Base-by-base conservation (phyloP, 1,284 basidiomycete species). In the Ceratobasidium sp. region DNA sequence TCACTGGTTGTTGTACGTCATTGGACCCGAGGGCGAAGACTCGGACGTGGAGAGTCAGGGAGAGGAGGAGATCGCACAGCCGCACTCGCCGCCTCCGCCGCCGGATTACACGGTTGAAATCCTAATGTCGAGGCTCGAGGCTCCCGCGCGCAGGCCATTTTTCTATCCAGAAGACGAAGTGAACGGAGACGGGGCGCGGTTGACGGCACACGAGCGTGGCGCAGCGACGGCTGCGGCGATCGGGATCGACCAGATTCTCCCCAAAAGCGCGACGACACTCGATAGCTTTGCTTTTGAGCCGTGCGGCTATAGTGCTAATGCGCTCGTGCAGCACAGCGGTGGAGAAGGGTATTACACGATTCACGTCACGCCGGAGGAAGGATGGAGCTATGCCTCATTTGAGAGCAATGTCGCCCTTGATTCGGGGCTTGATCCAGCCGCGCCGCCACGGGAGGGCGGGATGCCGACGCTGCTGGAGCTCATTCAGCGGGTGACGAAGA, bases 1-100 rank as follows among this genome's bases (percentile, higher is more conserved):
- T 84, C 97, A 99, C 85, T 99, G 98, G 98, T 84, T 99, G 51
- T 90, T 99, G 54, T 99, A 99, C 85, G 88, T 98, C 78, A 96
- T 94, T 9, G 86, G 86, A 1, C 92, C 93, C 17, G 82, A 82
- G 24, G 76, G 76, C 24, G 78, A 77, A 53, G 78, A 80, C 3
- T 76, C 77, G 59, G 76, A 69, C 53, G 59, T 24, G 7, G 60
- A 64, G 15, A 63, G 64, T 44, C 41, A 22, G 41, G 59, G 36
- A 11, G 67, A 76, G 48, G 47, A 65, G 22, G 51, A 36, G 11
- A 3, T 50, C 7, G 64, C 80, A 75, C 75, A 83, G 79, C 76
- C 80, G n/a, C n/a, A n/a, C n/a, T n/a, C n/a, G 45, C 44, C 57
- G 11, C 19, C 60, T 19, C 50, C 63, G 0, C 73, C 73, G 71